These are phyloP conservation scores for Xylogone sp. DNA, from an alignment of 2,329 filamentous ascomycete species.

Conservation along the genomic window DNA sequence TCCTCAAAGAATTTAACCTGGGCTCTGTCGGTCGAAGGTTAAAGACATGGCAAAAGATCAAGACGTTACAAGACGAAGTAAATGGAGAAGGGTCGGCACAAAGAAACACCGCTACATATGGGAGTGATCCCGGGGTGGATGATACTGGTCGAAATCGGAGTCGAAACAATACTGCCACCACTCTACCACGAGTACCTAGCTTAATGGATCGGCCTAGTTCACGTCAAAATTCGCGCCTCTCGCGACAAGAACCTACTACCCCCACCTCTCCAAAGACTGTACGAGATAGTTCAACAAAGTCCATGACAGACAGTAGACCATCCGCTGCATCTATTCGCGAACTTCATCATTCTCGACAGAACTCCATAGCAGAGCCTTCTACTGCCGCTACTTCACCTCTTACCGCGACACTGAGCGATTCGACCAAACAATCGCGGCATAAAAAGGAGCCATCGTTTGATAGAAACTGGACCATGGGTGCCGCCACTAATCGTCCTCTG, in stretches of 20 bases:
- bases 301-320: constrained; percentile 48
- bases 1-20: constrained; percentile 92
- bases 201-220: constrained; percentile 22
- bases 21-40: constrained; percentile 85
- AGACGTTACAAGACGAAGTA: constrained; percentile 83
- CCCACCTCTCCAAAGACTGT: constrained; percentile 35
- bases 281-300: constrained; percentile 35
- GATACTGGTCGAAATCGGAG: constrained; percentile 45
- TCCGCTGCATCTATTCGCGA: constrained; percentile 81
- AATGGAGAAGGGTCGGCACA: constrained; percentile 47
- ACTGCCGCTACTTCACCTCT: constrained; percentile 43
- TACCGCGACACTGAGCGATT: constrained; percentile 33
- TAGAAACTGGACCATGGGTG: constrained; percentile 63
- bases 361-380: constrained; percentile 52
- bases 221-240: constrained; percentile 20
- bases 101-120: constrained; percentile 53
- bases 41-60: constrained; percentile 97
- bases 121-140: constrained; percentile 56
- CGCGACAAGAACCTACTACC: constrained; percentile 34
- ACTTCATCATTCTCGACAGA: constrained; percentile 77
- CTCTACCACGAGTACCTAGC: constrained; percentile 24
- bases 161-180: constrained; percentile 22
- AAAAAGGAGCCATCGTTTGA: constrained; percentile 69
- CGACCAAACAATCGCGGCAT: constrained; percentile 34
- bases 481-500: constrained; percentile 21